These are phyloP conservation scores for Vaccinium macrocarpon DNA, from an alignment of 148 eudicot species.

Conservation along the genomic window DNA sequence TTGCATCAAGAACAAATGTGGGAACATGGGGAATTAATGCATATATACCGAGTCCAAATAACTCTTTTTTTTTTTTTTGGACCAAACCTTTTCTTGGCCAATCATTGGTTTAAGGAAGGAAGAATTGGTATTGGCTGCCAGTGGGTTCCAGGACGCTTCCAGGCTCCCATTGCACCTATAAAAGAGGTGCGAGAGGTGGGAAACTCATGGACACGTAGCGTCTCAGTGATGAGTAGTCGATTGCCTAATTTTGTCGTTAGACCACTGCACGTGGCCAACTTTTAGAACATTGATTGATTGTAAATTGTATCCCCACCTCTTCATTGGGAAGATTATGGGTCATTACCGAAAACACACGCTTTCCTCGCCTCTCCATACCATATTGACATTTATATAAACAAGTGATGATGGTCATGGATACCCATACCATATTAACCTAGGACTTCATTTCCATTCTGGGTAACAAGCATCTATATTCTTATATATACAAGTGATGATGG, in stretches of 20 bases:
- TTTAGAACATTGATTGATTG: no score
- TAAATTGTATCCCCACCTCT: conserved; percentile 11
- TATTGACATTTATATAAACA: no score
- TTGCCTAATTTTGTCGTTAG: no score
- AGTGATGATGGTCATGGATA: no score
- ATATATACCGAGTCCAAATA: conserved; percentile 29
- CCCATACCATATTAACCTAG: no score
- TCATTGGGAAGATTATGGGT: conserved; percentile 20
- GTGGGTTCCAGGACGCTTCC: no score
- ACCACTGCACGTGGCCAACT: no score
- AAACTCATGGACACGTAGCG: no score
- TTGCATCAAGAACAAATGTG: not conserved
- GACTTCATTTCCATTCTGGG: no score
- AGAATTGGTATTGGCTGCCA: conserved; percentile 30
- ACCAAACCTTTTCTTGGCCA: conserved; percentile 28
- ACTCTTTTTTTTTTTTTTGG: conserved; percentile 12
- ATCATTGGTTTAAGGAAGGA: conserved; percentile 41
- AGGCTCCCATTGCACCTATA: no score
- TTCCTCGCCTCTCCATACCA: not conserved
- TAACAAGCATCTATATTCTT: not conserved
- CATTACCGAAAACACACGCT: conserved; percentile 23
- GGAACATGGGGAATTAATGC: conserved; percentile 5
- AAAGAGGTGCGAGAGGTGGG: no score
- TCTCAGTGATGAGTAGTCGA: no score
- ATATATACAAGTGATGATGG: not conserved